A percentile compares a stretch with the other conserved stretches of the same genome.
phyloP scores from a whole-genome alignment of 345 rosid genomes.

The Tarenaya hassleriana region DNA sequence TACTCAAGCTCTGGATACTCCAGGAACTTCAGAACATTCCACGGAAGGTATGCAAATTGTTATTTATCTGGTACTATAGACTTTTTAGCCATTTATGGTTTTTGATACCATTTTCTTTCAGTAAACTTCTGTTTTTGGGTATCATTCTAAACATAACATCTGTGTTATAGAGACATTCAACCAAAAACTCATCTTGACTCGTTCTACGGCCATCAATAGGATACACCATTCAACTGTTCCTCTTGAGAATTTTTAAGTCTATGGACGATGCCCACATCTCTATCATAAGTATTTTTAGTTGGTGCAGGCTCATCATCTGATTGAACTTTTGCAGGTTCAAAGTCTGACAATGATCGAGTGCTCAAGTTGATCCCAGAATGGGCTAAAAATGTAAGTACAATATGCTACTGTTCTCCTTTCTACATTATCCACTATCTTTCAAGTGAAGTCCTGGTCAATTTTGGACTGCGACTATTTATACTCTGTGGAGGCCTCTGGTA shows the following conservation, averaged over 20 bases:
- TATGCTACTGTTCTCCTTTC: slow-evolving; percentile 1
- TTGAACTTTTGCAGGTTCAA: slow-evolving; percentile 41
- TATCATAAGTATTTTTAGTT: slow-evolving; percentile 15
- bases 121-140: background rate
- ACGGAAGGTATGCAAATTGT: slow-evolving; percentile 35
- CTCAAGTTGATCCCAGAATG: slow-evolving; percentile 68
- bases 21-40: slow-evolving; percentile 26
- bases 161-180: slow-evolving; percentile 5
- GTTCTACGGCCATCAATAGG: too few species aligned
- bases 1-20: slow-evolving; percentile 37
- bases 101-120: background rate
- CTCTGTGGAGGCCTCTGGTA: background rate
- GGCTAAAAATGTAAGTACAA: slow-evolving; percentile 68
- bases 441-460: slow-evolving; percentile 11
- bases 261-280: too few species aligned
- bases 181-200: background rate
- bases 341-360: slow-evolving; percentile 51
- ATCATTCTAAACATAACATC: background rate
- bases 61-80: slow-evolving; percentile 17
- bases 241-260: too few species aligned
- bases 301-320: slow-evolving; percentile 20
- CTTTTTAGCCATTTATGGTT: slow-evolving; percentile 11
- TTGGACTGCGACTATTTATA: background rate
- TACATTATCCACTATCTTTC: slow-evolving; percentile 10
- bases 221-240: too few species aligned